phyloP scores from a whole-genome alignment of 2,329 filamentous ascomycete genomes.

The Podosphaera aphanis region DNA sequence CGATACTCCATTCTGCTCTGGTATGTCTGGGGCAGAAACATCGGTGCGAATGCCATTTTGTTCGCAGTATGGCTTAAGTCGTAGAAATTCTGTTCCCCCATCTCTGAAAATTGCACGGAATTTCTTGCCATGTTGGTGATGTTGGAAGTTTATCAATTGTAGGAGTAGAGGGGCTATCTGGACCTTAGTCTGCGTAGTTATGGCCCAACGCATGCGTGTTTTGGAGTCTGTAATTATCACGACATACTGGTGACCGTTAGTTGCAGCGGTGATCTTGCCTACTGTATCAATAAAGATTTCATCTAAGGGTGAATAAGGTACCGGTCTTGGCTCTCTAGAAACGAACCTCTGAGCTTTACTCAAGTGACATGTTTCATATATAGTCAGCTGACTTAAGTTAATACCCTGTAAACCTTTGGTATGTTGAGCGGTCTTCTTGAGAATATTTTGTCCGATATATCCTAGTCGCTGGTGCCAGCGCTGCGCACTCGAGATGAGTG shows the following conservation, averaged over 20 bases:
- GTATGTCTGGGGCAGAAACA: too few relatives aligned
- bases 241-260: too few relatives aligned
- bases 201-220: too few relatives aligned
- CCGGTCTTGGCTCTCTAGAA: not conserved
- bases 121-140: not conserved
- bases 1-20: too few relatives aligned
- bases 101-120: not conserved
- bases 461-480: not conserved
- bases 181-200: not conserved
- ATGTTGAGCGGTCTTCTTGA: not conserved
- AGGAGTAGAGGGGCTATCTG: not conserved
- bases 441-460: not conserved
- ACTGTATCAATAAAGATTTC: too few relatives aligned
- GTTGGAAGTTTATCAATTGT: not conserved
- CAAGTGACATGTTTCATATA: not conserved
- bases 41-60: too few relatives aligned
- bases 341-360: not conserved
- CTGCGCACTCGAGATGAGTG: not conserved
- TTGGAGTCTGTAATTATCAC: too few relatives aligned
- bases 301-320: too few relatives aligned
- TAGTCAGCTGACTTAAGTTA: not conserved
- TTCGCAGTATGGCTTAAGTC: too few relatives aligned
- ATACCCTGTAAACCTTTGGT: not conserved
- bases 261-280: too few relatives aligned
- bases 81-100: not conserved